Evolutionary conservation across 768 basidiomycete species (phyloP).

Genomic region (Favolaschia claudopus): DNA sequence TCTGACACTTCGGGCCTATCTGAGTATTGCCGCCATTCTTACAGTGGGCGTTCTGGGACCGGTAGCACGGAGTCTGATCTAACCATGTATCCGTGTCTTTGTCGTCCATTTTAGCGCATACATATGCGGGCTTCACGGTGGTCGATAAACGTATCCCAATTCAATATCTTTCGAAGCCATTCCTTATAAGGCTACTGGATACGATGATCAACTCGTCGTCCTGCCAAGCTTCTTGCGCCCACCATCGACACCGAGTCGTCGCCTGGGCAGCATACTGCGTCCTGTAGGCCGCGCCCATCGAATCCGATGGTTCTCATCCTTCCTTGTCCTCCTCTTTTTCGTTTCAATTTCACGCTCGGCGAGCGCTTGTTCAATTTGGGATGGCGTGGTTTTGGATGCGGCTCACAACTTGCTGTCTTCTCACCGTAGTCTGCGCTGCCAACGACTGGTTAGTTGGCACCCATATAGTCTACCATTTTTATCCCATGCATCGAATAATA

Average conservation of each 20-base stretch:
- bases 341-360: background rate
- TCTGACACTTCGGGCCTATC: background rate
- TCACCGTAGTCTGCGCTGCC: constrained; percentile 34
- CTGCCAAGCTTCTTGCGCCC: too few species aligned
- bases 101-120: too few species aligned
- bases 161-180: too few species aligned
- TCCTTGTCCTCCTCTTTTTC: background rate
- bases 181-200: too few species aligned
- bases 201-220: too few species aligned
- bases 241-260: too few species aligned
- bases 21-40: background rate
- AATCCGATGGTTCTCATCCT: too few species aligned
- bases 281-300: too few species aligned
- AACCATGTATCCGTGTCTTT: too few species aligned
- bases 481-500: background rate
- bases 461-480: constrained; percentile 27
- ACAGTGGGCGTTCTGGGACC: constrained; percentile 2
- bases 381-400: constrained; percentile 1
- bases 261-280: background rate
- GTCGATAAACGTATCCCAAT: too few species aligned
- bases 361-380: constrained; percentile 3
- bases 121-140: too few species aligned
- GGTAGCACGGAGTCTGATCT: constrained; percentile 8
- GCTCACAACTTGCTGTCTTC: constrained; percentile 14
- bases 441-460: constrained; percentile 53